These are phyloP conservation scores for Hyparrhenia diplandra DNA, from an alignment of 176 grass and related monocot genomes.

Conservation along the genomic window DNA sequence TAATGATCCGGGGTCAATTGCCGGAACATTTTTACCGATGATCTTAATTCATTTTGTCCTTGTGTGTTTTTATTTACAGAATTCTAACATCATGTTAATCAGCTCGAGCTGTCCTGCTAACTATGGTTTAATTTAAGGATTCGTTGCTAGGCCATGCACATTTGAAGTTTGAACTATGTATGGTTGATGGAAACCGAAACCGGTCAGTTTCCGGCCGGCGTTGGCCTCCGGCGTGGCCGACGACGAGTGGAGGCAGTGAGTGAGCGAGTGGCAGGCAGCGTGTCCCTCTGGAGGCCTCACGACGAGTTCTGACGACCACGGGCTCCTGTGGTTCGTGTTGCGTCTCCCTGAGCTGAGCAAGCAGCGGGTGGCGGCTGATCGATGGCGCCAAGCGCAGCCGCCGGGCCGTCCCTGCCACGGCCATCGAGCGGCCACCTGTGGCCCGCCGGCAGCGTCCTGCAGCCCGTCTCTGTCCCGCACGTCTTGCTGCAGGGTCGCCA, in stretches of 20 bases:
- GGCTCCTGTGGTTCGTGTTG: background rate
- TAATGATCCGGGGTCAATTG: no score
- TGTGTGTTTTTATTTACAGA: no score
- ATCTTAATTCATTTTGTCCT: no score
- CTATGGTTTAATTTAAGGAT: no score
- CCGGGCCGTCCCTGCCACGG: background rate
- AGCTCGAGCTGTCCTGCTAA: no score
- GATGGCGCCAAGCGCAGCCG: constrained; percentile 26
- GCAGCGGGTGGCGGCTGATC: background rate
- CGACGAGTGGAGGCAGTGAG: background rate
- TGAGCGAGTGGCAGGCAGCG: background rate
- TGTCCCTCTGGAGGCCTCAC: constrained; percentile 22
- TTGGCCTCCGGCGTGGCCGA: background rate
- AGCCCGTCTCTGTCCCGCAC: background rate
- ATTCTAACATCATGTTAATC: no score
- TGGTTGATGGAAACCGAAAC: background rate
- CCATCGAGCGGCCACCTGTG: background rate
- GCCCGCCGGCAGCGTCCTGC: background rate
- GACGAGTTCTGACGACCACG: background rate
- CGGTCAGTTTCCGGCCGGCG: background rate
- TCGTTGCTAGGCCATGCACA: no score
- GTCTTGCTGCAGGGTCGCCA: background rate
- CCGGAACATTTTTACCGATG: no score
- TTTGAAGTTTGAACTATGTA: no score
- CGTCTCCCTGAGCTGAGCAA: background rate